Base-by-base conservation (phyloP, 768 basidiomycete species). In the Clathrus columnatus region DNA sequence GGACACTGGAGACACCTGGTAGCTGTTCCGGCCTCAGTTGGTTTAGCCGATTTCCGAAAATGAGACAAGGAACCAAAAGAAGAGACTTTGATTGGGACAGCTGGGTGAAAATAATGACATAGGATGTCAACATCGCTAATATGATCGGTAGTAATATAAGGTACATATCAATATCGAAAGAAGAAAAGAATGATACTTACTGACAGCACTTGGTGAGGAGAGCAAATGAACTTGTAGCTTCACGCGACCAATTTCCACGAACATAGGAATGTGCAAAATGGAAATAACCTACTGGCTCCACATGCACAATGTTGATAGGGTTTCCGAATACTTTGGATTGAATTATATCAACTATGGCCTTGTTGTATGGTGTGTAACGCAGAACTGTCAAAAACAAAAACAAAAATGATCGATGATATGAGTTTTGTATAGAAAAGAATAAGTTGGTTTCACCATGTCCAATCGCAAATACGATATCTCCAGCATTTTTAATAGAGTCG, bases 221-320 rank as follows among this genome's bases (percentile, higher is more conserved):
- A 14, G 85, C 82, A 67, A 93, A 93, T 21, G 82, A 84, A 61
- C 86, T 85, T 5, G 75, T 70, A 2, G 71, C 68, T 64, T 93
- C 86, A 23, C 73, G 80, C 2, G 73, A 68, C 91, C 91, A 94
- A 65, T 84, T 84, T 26, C 82, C 91, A 29, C 91, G 80, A 27
- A 94, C 91, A 62, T 81, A 94, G 0, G 87, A 90, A 67, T 94
- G 91, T 1, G 91, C 87, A 68, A 93, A 93, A 67, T 93, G 91
- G 62, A 77, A 89, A 64, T 89, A 83, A 4, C 88, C 91, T 0
- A 91, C 82, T 0, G 91, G 91, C 63, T 94, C 91, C 53, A 92
- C 71, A 55, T 91, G 91, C 20, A 87, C 85, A 10, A 81, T 76
- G 59, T 94, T 94, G 64, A 94, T 74, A 26, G 92, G 81, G 49